Conservation (phyloP, 169 alveolate species). For the Plasmodium cynomolgi region DNA sequence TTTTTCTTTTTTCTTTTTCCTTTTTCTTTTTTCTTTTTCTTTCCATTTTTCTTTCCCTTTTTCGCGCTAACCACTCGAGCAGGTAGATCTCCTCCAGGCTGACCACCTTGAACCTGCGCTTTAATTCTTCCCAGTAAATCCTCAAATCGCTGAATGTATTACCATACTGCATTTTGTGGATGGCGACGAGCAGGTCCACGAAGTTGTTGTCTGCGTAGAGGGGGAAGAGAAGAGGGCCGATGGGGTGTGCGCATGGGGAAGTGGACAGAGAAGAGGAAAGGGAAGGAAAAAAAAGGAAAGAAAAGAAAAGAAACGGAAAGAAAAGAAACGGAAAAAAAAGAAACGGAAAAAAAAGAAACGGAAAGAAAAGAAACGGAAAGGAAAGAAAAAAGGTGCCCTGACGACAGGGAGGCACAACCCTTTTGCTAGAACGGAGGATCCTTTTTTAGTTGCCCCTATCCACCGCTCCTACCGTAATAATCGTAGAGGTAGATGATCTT, state of each 20-base stretch:
- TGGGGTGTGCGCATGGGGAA: neutral
- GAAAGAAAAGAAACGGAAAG: neutral
- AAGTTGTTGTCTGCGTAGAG: constrained; percentile 42
- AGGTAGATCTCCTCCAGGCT: constrained; percentile 57
- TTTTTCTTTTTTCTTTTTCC: neutral
- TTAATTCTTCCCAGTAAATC: constrained; percentile 44
- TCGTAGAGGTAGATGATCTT: constrained; percentile 54
- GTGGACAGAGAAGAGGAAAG: neutral
- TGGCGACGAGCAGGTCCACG: constrained; percentile 47
- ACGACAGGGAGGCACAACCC: neutral
- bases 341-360: too few relatives aligned
- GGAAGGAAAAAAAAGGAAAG: neutral
- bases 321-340: too few relatives aligned
- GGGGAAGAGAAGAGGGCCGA: neutral
- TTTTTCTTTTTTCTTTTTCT: neutral
- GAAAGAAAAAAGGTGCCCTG: neutral
- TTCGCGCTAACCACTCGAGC: constrained; percentile 35
- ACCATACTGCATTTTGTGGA: constrained; percentile 63
- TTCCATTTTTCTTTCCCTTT: neutral
- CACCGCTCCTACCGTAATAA: constrained; percentile 19
- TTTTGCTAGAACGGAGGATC: neutral
- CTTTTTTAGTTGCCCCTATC: neutral
- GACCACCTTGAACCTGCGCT: constrained; percentile 11
- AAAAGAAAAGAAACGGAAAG: neutral
- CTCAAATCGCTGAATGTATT: constrained; percentile 17